Evolutionary conservation across 768 basidiomycete genomes (phyloP).

Genomic region (Neoboletus brunneissimus): DNA sequence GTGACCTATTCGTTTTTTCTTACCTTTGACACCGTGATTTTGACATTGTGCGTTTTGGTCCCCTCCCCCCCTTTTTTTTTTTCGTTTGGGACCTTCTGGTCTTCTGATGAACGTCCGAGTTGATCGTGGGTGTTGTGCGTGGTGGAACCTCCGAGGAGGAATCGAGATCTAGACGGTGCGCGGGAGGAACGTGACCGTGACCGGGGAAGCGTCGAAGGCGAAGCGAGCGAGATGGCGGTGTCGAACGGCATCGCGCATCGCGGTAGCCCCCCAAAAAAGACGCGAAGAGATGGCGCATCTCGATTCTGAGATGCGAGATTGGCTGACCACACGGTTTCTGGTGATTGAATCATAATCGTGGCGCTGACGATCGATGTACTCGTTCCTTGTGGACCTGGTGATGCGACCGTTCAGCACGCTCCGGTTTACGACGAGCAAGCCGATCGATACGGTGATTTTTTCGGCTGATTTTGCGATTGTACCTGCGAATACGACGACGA

Average conservation of each 20-base stretch:
- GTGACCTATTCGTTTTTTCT: neutral
- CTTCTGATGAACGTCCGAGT: slow-evolving; percentile 4
- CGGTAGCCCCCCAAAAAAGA: neutral
- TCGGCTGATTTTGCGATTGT: slow-evolving; percentile 51
- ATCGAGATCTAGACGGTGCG: slow-evolving; percentile 15
- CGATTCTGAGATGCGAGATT: slow-evolving; percentile 12
- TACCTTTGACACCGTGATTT: neutral
- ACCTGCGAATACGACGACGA: slow-evolving; percentile 17
- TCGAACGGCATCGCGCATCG: neutral
- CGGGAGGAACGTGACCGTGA: slow-evolving; percentile 1
- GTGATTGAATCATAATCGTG: neutral
- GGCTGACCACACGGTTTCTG: neutral
- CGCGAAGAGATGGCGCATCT: neutral
- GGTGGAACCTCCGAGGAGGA: slow-evolving; percentile 11
- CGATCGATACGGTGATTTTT: slow-evolving; percentile 37
- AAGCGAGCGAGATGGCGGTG: slow-evolving; percentile 15
- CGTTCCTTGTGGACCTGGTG: neutral
- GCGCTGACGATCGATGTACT: neutral
- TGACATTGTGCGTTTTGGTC: neutral
- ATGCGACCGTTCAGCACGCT: slow-evolving; percentile 25
- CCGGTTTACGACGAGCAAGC: slow-evolving; percentile 31
- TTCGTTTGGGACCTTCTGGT: neutral
- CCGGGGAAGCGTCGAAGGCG: neutral
- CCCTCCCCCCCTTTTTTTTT: no score
- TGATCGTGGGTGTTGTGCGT: slow-evolving; percentile 12